Evolutionary conservation across 768 basidiomycete genomes (phyloP), one percentile per base, ranked within the genome.

Genomic region (Phaffia australis): DNA sequence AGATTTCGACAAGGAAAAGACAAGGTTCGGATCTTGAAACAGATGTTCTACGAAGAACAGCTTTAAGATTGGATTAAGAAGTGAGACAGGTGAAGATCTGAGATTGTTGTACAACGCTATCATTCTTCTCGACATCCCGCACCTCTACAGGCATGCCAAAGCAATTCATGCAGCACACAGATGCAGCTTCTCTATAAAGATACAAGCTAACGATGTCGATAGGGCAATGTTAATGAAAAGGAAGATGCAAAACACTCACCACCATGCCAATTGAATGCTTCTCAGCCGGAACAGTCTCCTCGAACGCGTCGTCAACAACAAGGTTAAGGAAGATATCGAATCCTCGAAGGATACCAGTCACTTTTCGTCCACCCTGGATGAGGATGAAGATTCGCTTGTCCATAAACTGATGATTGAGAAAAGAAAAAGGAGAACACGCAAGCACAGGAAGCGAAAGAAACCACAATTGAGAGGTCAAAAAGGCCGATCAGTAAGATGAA

Each of bases 241-340:
- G 47, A 5, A 23, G 9, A 51, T 6, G 15, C 25, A 18, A 6
- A 25, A 27, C 16, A 82, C 89, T 73, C 76, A 97, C 94, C 60
- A 95, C 87, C 60, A 89, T 93, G 29, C 93, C 93, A 72, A 92
- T 86, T 29, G 87, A 86, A 72, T 87, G 85, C 76, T 90, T 91
- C 79, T 92, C 87, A 5, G 87, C 91, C 18, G 88, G 87, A 5
- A 84, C 85, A 0, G 85, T 84, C 80, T 98, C 95, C 78, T 99
- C 95, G 72, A 86, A 76, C 14, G 90, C 89, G 74, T 98, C 89
- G 76, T 98, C 95, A 76, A 99, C 85, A 71, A 98, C 95, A 49
- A 99, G 82, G 77, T 99, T 99, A 75, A 99, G 80, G 81, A 99
- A 99, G 70, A 99, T 87, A 81, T 99, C 95, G 77, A 95, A 99